Base-by-base conservation (phyloP, 805 yeast genomes). In the Candida sphagnicola region DNA sequence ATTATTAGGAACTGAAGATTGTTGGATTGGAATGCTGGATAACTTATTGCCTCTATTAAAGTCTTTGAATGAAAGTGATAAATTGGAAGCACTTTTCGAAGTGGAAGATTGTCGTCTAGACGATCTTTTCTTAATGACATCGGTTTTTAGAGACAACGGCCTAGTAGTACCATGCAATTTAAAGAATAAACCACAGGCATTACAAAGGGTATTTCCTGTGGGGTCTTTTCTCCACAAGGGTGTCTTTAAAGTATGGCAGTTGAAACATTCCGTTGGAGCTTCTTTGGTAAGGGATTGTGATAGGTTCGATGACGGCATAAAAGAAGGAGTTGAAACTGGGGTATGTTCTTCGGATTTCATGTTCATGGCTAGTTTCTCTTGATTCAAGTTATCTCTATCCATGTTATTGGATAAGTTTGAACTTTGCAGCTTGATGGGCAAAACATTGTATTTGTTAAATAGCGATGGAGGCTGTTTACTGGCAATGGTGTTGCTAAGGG, bases 171-270 rank as follows among this genome's bases (percentile, higher is more conserved):
- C 84, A 49, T 78, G 84, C 14, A 78, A 56, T 49, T 78, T 78
- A 38, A 72, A 67, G 50, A 78, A 78, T 16, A 78, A 59, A 0
- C 84, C 84, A 60, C 84, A 78, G 0, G 84, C 84, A 50, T 78
- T 78, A 52, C 84, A 78, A 4, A 78, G 60, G 2, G 83, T 77
- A 43, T 77, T 74, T 1, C 84, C 84, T 18, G 58, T 65, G 5
- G 79, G 72, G 49, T 78, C 81, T 50, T 77, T 68, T 32, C 84
- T 59, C 84, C 84, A 78, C 17, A 78, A 60, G 1, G 84, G 84
- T 0, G 84, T 78, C 41, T 76, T 78, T 2, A 70, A 53, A 1
- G 84, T 78, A 34, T 75, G 73, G 52, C 84, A 78, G 56, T 78
- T 78, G 40, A 62, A 62, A 53, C 84, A 78, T 45, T 72, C 76